Evolutionary conservation across 805 yeast genomes (phyloP), one percentile per base, ranked within the genome.

Genomic region (Spathaspora arborariae): DNA sequence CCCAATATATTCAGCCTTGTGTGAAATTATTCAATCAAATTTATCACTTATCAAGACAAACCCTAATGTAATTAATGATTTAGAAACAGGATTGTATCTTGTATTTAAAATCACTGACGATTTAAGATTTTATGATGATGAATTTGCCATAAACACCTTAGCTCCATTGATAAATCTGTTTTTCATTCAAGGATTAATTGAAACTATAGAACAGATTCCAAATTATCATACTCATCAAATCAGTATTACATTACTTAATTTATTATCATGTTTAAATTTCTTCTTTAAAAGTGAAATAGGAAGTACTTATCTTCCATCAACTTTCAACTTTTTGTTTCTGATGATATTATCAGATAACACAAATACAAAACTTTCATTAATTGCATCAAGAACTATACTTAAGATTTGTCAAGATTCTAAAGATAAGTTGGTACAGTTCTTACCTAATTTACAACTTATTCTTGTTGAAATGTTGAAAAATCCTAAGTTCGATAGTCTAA

Each of bases 231-330:
- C 39, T 39, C 26, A 44, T 20, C 49, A 51, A 42, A 30, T 48
- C 6, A 46, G 45, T 24, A 40, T 51, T 2, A 48, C 54, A 9
- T 41, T 51, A 34, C 34, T 51, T 3, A 74, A 72, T 41, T 77
- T 82, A 40, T 65, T 88, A 4, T 79, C 89, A 0, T 73, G 81
- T 0, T 72, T 82, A 37, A 81, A 76, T 37, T 79, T 80, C 58
- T 86, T 78, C 55, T 84, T 84, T 59, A 76, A 76, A 51, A 57
- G 72, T 0, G 54, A 65, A 0, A 51, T 48, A 5, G 87, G 87
- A 3, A 50, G 59, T 8, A 52, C 55, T 2, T 79, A 71, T 51
- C 61, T 86, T 11, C 68, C 80, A 0, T 54, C 61, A 0, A 79
- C 85, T 2, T 74, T 88, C 46, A 77, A 77, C 38, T 82, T 80